Evolutionary conservation across 768 basidiomycete genomes (phyloP), one percentile per base, ranked within the genome.

Genomic region (Hypholoma fasciculare): DNA sequence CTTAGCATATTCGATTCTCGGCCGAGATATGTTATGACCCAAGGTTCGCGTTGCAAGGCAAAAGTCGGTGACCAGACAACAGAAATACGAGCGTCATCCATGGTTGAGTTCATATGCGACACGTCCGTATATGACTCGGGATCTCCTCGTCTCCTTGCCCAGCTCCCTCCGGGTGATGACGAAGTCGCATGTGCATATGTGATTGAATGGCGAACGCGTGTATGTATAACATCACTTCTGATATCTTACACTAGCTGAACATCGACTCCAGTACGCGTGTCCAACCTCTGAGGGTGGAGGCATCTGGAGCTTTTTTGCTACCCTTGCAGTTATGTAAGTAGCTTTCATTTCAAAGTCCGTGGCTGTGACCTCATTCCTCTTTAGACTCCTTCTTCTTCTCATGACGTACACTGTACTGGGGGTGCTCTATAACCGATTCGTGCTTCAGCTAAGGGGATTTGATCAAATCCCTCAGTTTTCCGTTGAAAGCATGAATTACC

Each of bases 151-250:
- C 77, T 95, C 4, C 70, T 92, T 2, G 86, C 83, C 1, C 85
- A 89, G 49, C 81, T 93, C 20, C 90, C 90, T 4, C 83, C 85
- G 7, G 74, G 75, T 8, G 81, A 83, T 14, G 85, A 88, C 36
- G 82, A 87, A 8, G 67, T 67, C 26, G 84, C 84, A n/a, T 96
- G 94, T 69, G 82, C 85, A 12, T 94, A 87, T 68, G 82, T 89
- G 57, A 72, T 96, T 39, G 92, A 95, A 74, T 96, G 94, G 94
- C 77, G 81, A 55, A 94, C 90, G 4, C 85, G 85, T 63, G 92
- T 94, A 62, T 65, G 83, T 70, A 20, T 26, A n/a, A 30, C 44
- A 8, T 44, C 26, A 40, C 51, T 17, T 50, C 56, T 49, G 49
- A 39, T 26, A 17, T 48, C 40, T 49, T 20, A 34, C 20, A 52